Conservation (phyloP, 345 rosid species). For the Lepidium aucheri region DNA sequence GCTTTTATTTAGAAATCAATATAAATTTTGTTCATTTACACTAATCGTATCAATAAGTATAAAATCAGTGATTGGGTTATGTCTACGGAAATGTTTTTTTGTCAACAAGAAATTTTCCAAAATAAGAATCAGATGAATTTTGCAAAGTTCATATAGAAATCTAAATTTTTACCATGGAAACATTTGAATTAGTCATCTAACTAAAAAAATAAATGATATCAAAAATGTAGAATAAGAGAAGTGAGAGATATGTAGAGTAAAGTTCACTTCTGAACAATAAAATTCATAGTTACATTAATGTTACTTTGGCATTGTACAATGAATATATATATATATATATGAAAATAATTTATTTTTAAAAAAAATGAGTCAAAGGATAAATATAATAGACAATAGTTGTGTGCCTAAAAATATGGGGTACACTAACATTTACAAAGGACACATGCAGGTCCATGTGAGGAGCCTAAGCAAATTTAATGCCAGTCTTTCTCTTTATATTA, state of each 20-base stretch:
- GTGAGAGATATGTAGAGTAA: conserved; percentile 17
- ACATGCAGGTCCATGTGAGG: conserved; percentile 32
- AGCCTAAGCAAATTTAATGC: conserved; percentile 20
- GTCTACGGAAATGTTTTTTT: background rate
- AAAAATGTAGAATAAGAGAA: background rate
- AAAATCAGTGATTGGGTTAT: background rate
- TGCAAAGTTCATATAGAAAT: too few relatives aligned
- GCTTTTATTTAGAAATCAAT: background rate
- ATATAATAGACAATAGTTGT: conserved; percentile 5
- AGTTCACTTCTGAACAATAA: conserved; percentile 17
- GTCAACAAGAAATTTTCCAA: too few relatives aligned
- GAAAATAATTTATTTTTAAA: background rate
- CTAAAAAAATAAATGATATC: conserved; percentile 9
- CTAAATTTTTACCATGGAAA: background rate
- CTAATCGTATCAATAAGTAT: background rate
- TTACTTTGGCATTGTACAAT: conserved; percentile 18
- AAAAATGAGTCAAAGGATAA: background rate
- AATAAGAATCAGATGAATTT: too few relatives aligned
- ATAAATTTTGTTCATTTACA: background rate
- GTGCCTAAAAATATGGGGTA: conserved; percentile 21
- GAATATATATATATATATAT: background rate
- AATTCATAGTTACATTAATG: conserved; percentile 18
- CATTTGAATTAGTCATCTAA: background rate
- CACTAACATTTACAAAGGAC: conserved; percentile 27
- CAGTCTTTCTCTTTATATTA: background rate